These are phyloP conservation scores for Albugo candida DNA, from an alignment of 352 stramenopile species.

Conservation along the genomic window DNA sequence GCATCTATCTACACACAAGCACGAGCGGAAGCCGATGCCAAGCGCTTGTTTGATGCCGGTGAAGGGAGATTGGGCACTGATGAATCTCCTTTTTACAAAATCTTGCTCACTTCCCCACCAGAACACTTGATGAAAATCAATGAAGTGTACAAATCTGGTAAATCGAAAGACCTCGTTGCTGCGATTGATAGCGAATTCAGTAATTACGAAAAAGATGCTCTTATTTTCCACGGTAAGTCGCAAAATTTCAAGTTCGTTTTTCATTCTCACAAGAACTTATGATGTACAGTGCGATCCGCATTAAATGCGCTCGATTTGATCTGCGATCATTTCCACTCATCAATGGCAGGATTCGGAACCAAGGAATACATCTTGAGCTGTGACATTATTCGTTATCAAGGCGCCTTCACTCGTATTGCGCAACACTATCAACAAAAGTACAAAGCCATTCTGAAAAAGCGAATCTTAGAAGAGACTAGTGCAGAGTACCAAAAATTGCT, in stretches of 20 bases:
- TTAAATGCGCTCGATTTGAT: constrained; percentile 28
- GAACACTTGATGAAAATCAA: constrained; percentile 38
- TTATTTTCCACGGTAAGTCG: constrained; percentile 39
- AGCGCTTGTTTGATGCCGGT: constrained; percentile 45
- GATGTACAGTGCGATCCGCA: constrained; percentile 20
- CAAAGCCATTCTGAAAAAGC: constrained; percentile 21
- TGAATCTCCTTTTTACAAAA: constrained; percentile 43
- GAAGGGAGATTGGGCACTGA: constrained; percentile 58
- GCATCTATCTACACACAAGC: constrained; percentile 30
- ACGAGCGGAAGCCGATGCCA: constrained; percentile 27
- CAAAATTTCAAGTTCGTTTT: not conserved
- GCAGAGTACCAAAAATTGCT: constrained; percentile 32
- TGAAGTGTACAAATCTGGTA: constrained; percentile 32
- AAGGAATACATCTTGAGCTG: constrained; percentile 35
- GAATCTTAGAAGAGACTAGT: constrained; percentile 31
- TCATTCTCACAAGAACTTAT: constrained; percentile 3
- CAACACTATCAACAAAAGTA: constrained; percentile 24
- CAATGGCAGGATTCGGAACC: constrained; percentile 33
- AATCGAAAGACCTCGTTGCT: constrained; percentile 39
- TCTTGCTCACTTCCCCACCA: constrained; percentile 26
- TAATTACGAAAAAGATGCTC: constrained; percentile 28
- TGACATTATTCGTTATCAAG: constrained; percentile 33
- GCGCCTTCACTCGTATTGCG: constrained; percentile 18
- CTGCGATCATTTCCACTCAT: constrained; percentile 30
- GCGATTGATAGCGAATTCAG: constrained; percentile 48